These are phyloP conservation scores for Keithomyces neogunnii DNA, from an alignment of 2,329 filamentous ascomycete genomes.

Conservation along the genomic window DNA sequence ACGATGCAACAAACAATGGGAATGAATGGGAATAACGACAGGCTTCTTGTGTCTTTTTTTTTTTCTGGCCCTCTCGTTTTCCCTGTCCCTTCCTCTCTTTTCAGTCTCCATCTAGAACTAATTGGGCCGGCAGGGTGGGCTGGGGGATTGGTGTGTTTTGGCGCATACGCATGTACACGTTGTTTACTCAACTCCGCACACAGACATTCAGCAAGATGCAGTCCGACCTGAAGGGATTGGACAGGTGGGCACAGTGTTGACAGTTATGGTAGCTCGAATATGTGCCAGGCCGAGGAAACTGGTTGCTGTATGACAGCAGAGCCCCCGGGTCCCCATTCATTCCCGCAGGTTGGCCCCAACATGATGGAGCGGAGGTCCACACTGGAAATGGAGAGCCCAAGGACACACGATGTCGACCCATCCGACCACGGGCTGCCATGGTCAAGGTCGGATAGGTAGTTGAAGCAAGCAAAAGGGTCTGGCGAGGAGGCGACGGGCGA, in stretches of 20 bases:
- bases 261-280: too few species aligned
- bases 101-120: neutral
- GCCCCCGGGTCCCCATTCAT: neutral
- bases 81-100: neutral
- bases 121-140: neutral
- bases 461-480: neutral
- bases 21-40: neutral
- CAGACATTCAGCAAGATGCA: neutral
- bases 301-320: neutral
- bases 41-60: neutral
- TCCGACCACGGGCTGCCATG: constrained; percentile 1
- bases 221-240: too few species aligned
- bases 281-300: too few species aligned
- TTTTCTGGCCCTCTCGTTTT: neutral
- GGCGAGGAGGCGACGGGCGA: neutral
- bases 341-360: neutral
- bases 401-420: constrained; percentile 1
- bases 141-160: neutral
- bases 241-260: too few species aligned
- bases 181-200: neutral
- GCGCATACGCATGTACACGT: neutral
- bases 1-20: neutral
- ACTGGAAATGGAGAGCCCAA: neutral
- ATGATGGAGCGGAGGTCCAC: neutral
- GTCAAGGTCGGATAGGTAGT: neutral